Evolutionary conservation across 2,329 filamentous ascomycete species (phyloP).

Genomic region (Hypoxylon sp.): DNA sequence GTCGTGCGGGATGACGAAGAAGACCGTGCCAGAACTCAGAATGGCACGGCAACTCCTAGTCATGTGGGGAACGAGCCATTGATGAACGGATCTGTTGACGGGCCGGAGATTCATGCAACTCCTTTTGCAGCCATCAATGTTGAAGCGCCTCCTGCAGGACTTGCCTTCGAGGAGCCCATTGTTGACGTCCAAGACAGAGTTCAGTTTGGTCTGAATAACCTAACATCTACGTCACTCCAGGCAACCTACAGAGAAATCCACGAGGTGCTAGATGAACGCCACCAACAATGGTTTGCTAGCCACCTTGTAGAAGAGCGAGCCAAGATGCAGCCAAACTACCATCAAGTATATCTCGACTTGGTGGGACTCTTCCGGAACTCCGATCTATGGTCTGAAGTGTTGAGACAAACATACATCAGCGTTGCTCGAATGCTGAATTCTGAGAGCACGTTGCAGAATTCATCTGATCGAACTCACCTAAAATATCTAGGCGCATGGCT

Average conservation of each 20-base stretch:
- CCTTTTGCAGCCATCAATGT: slow-evolving; percentile 84
- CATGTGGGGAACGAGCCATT: slow-evolving; percentile 62
- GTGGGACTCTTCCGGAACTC: slow-evolving; percentile 85
- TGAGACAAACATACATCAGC: slow-evolving; percentile 91
- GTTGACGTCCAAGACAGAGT: slow-evolving; percentile 92
- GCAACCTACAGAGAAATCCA: slow-evolving; percentile 86
- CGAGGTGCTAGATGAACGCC: slow-evolving; percentile 79
- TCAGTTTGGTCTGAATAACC: slow-evolving; percentile 95
- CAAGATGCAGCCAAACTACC: slow-evolving; percentile 97
- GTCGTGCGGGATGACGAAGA: slow-evolving; percentile 77
- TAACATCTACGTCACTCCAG: slow-evolving; percentile 88
- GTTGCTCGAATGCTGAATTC: slow-evolving; percentile 90
- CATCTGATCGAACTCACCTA: slow-evolving; percentile 85
- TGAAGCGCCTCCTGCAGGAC: slow-evolving; percentile 72
- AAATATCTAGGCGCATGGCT: slow-evolving; percentile 97
- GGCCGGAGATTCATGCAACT: slow-evolving; percentile 72
- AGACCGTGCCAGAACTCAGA: slow-evolving; percentile 67
- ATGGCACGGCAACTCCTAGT: slow-evolving; percentile 58
- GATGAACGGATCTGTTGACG: slow-evolving; percentile 78
- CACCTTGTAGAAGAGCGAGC: slow-evolving; percentile 96
- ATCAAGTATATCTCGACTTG: slow-evolving; percentile 90
- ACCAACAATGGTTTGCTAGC: slow-evolving; percentile 96
- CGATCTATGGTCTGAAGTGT: slow-evolving; percentile 85
- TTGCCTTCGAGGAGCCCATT: slow-evolving; percentile 82
- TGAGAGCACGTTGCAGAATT: slow-evolving; percentile 84